Evolutionary conservation across 2,329 filamentous ascomycete genomes (phyloP), one percentile per base, ranked within the genome.

Genomic region (Chaetomiaceae sp.): DNA sequence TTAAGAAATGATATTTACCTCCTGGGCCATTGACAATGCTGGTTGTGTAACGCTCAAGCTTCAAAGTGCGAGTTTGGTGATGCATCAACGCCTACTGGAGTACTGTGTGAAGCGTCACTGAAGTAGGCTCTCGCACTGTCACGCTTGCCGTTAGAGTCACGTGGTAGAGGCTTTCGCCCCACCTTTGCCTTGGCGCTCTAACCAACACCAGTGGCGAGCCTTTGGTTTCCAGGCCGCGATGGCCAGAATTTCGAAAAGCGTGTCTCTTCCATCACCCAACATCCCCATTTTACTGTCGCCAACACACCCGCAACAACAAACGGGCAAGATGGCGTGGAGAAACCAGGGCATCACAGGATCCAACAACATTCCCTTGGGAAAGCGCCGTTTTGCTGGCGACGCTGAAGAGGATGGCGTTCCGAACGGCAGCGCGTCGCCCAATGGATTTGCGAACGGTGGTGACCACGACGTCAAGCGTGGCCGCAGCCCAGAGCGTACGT

Each of bases 341-440:
- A 81, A 72, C 52, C 82, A 85, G 69, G 93, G 93, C 62, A 95
- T 96, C 68, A 99, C 93, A 17, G 93, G 93, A 46, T 97, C 95
- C 39, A 99, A 99, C 73, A 97, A 96, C 66, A 95, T 99, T 63
- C 93, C 93, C 55, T 75, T 99, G 55, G 93, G 93, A 46, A 95
- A 83, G 62, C 83, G 87, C 63, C 87, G 91, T 55, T 90, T 95
- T 62, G 86, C 83, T 55, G 87, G 80, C 59, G 85, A 66, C 48
- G 56, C 63, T 57, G 64, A 62, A 34, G 58, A 57, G 13, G 50
- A 54, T 30, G 50, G 55, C 37, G 5, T 39, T 33, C 31, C 31
- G 9, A 54, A 54, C 41, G 50, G 41, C 25, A 55, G 50, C 9
- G 51, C 50, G 14, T 50, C 54, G 34, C 45, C 54, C 2, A 55